phyloP scores from a whole-genome alignment of 495 filamentous ascomycete species.

The Lichenothelia convexa region DNA sequence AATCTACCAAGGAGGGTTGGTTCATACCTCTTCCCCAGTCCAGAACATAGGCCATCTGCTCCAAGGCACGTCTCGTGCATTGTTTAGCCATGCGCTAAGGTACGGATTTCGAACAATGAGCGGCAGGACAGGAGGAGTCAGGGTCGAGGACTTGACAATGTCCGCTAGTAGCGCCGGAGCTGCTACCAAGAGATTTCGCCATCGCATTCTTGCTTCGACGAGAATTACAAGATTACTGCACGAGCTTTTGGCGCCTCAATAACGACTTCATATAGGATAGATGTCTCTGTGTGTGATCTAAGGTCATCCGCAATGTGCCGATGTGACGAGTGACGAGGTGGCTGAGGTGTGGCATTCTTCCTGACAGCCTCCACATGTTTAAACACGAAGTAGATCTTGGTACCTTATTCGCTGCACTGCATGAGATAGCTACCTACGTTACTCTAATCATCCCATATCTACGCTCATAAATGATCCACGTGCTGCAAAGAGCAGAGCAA shows the following conservation, averaged over 20 bases:
- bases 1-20: too few species aligned
- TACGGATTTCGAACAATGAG: constrained; percentile 85
- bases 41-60: constrained; percentile 89
- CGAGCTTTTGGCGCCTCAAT: background rate
- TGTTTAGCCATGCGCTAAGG: constrained; percentile 67
- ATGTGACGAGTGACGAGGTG: too few species aligned
- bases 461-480: too few species aligned
- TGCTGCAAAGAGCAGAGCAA: too few species aligned
- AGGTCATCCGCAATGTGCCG: too few species aligned
- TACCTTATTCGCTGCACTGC: too few species aligned
- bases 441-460: too few species aligned
- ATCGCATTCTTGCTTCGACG: constrained; percentile 1
- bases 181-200: constrained; percentile 2
- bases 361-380: too few species aligned
- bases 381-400: too few species aligned
- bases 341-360: too few species aligned
- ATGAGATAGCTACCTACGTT: too few species aligned
- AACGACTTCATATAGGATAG: background rate
- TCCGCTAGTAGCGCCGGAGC: constrained; percentile 12
- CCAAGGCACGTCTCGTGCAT: constrained; percentile 74
- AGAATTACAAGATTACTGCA: background rate
- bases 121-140: constrained; percentile 67
- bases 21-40: constrained; percentile 58
- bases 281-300: too few species aligned
- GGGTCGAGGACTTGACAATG: constrained; percentile 16